Conservation (phyloP, 345 rosid genomes). For the Raphanus sativus region DNA sequence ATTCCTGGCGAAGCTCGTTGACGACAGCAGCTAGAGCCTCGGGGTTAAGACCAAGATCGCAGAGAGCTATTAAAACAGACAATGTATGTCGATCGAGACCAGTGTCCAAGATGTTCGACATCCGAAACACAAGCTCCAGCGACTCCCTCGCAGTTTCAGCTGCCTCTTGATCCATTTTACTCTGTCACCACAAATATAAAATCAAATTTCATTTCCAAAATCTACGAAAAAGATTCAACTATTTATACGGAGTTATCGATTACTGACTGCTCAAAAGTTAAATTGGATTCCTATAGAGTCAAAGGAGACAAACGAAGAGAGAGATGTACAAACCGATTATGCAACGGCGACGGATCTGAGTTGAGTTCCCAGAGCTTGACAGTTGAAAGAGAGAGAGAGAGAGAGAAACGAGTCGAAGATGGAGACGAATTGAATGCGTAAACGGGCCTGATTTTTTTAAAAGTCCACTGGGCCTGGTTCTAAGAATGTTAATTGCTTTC, state of each 20-base stretch:
- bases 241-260: not conserved
- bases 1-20: slow-evolving; percentile 36
- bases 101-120: slow-evolving; percentile 42
- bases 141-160: slow-evolving; percentile 42
- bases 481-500: not conserved
- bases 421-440: no score
- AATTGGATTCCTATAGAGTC: not conserved
- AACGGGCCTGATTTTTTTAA: no score
- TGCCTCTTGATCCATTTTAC: slow-evolving; percentile 38
- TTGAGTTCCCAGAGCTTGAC: not conserved
- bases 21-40: slow-evolving; percentile 46
- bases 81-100: slow-evolving; percentile 39
- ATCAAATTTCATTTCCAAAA: not conserved
- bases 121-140: slow-evolving; percentile 38
- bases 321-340: not conserved
- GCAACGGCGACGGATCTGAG: not conserved
- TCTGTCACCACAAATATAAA: not conserved
- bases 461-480: not conserved
- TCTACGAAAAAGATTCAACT: not conserved
- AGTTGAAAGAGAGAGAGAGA: no score
- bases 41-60: slow-evolving; percentile 44
- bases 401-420: no score
- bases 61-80: slow-evolving; percentile 42
- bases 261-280: not conserved
- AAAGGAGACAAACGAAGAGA: not conserved